A percentile compares a stretch with the other conserved stretches of the same genome.
Evolutionary conservation across 306 rosid species (phyloP).

Genomic region (Myrica gale): DNA sequence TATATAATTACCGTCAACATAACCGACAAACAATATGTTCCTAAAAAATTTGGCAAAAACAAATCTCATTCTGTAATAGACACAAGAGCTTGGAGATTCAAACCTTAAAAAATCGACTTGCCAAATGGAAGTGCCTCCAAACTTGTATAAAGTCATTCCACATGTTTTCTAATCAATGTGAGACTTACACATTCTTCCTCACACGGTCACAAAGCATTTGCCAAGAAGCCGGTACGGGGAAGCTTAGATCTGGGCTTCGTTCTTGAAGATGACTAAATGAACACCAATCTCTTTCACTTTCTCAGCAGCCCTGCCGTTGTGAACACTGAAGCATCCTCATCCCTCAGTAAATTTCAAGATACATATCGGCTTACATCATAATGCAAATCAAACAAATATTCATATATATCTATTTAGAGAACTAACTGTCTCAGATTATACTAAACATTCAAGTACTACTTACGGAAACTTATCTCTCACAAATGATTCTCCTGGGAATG

Average conservation of each 20-base stretch:
- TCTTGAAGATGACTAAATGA: not conserved
- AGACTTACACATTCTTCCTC: not conserved
- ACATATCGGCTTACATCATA: not conserved
- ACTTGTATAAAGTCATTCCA: no score
- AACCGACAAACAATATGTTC: not conserved
- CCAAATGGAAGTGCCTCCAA: no score
- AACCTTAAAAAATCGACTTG: no score
- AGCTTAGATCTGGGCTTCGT: not conserved
- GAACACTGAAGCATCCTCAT: not conserved
- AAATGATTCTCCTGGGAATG: constrained; percentile 64
- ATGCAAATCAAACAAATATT: constrained; percentile 3
- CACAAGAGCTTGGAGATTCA: no score
- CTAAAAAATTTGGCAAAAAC: constrained; percentile 4
- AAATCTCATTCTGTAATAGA: no score
- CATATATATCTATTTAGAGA: not conserved
- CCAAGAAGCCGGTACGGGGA: no score
- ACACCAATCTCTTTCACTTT: not conserved
- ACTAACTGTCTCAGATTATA: not conserved
- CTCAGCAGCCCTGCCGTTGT: not conserved
- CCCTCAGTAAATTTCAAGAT: not conserved
- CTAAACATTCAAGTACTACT: not conserved
- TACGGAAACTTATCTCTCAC: constrained; percentile 18
- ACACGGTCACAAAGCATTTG: not conserved
- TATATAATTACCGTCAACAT: not conserved
- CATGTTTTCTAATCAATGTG: no score